These are phyloP conservation scores for Falciphora oryzae DNA, from an alignment of 2,329 filamentous ascomycete genomes.

Conservation along the genomic window DNA sequence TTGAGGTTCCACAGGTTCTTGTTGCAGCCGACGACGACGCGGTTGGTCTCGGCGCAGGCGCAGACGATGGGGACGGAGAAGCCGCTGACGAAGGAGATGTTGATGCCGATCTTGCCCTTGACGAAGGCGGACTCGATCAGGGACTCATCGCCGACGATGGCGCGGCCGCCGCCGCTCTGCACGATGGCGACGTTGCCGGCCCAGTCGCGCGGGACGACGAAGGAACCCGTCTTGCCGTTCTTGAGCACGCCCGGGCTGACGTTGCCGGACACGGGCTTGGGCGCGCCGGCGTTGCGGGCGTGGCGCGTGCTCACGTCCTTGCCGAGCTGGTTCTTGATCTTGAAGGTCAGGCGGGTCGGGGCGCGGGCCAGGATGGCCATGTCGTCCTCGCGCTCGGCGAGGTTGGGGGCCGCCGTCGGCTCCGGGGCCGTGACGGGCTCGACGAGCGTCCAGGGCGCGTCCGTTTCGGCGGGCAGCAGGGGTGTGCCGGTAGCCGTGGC, in stretches of 20 bases:
- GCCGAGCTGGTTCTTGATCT: background rate
- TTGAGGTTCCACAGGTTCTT: background rate
- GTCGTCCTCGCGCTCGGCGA: slow-evolving; percentile 1
- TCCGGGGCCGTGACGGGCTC: background rate
- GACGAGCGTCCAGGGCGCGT: background rate
- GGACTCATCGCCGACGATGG: background rate
- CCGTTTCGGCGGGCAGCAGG: background rate
- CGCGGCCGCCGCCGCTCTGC: background rate
- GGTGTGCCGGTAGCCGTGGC: background rate
- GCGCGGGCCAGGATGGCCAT: background rate
- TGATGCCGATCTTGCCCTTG: background rate
- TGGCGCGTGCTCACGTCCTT: background rate
- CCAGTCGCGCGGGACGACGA: background rate
- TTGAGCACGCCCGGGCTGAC: slow-evolving; percentile 1
- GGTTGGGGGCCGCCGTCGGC: background rate
- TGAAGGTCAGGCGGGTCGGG: slow-evolving; percentile 1
- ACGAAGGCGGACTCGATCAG: background rate
- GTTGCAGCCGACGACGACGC: slow-evolving; percentile 4
- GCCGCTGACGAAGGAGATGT: slow-evolving; percentile 4
- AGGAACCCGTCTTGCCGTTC: background rate
- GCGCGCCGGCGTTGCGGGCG: background rate
- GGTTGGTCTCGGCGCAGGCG: background rate
- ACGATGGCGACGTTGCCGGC: background rate
- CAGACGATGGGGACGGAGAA: slow-evolving; percentile 4
- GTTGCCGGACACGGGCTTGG: background rate